These are phyloP conservation scores for Globisporangium parvum DNA, from an alignment of 352 stramenopile species.

Conservation along the genomic window DNA sequence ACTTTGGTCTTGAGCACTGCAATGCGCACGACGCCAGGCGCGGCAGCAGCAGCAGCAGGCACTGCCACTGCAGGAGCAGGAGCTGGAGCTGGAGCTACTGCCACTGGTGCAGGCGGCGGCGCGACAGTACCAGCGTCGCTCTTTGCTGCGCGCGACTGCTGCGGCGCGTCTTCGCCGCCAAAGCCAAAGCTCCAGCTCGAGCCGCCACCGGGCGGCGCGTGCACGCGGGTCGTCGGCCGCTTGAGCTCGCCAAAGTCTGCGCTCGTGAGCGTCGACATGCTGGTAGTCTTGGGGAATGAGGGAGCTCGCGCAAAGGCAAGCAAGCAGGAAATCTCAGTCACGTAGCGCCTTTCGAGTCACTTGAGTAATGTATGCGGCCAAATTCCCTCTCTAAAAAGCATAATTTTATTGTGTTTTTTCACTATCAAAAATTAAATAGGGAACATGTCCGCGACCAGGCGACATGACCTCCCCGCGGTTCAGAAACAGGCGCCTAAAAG, in stretches of 20 bases:
- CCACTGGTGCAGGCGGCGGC: not conserved
- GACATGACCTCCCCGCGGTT: too few relatives aligned
- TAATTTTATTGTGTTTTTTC: too few relatives aligned
- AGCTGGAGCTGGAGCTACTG: conserved; percentile 21
- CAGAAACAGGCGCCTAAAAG: too few relatives aligned
- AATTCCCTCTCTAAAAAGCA: too few relatives aligned
- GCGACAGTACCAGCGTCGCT: too few relatives aligned
- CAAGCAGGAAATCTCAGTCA: too few relatives aligned
- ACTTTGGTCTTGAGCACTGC: conserved; percentile 75
- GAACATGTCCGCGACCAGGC: too few relatives aligned
- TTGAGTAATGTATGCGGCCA: too few relatives aligned
- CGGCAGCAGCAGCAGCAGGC: conserved; percentile 12
- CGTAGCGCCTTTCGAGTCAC: too few relatives aligned
- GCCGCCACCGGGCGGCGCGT: conserved; percentile 70
- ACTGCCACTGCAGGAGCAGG: conserved; percentile 7
- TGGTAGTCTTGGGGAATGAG: not conserved
- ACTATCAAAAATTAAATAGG: too few relatives aligned
- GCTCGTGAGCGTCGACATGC: conserved; percentile 82
- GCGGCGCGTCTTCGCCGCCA: conserved; percentile 22
- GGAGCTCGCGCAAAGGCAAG: too few relatives aligned
- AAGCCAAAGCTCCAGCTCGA: conserved; percentile 70
- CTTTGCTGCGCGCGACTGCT: conserved; percentile 15
- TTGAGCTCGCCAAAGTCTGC: conserved; percentile 80
- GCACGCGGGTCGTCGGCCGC: conserved; percentile 75
- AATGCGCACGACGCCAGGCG: conserved; percentile 28